phyloP scores from a whole-genome alignment of 345 rosid species.

The Zanthoxylum bungeanum region DNA sequence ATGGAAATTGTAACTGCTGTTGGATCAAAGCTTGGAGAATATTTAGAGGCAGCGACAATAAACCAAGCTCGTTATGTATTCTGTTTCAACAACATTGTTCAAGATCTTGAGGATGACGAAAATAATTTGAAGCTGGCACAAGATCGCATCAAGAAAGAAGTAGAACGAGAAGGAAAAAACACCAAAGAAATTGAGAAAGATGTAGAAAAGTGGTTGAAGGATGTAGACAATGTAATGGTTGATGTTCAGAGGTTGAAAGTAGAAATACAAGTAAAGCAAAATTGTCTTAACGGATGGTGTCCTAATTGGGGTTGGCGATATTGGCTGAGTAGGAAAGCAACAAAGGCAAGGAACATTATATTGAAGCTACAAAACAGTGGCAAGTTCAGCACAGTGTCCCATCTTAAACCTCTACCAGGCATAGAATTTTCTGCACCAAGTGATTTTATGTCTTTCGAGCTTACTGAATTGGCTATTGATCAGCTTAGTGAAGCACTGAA shows the following conservation, averaged over 20 bases:
- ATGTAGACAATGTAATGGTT: background rate
- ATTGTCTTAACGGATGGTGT: no score
- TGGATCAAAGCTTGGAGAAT: background rate
- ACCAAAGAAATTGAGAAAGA: accelerated
- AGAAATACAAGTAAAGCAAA: no score
- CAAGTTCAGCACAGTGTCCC: background rate
- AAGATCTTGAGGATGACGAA: background rate
- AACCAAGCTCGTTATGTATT: background rate
- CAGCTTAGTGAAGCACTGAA: background rate
- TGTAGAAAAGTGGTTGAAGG: background rate
- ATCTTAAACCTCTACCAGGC: background rate
- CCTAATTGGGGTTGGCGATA: background rate
- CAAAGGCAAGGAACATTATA: background rate
- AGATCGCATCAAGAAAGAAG: background rate
- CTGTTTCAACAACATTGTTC: background rate
- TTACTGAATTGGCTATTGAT: background rate
- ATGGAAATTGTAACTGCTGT: background rate
- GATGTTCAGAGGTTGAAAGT: background rate
- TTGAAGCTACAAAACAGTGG: background rate
- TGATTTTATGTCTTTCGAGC: background rate
- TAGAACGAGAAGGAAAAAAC: background rate
- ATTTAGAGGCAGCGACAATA: background rate
- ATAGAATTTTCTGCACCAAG: background rate
- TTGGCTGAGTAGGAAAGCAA: background rate
- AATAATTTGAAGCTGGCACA: background rate